Evolutionary conservation across 148 eudicot species (phyloP).

Genomic region (Nepenthes mirabilis): DNA sequence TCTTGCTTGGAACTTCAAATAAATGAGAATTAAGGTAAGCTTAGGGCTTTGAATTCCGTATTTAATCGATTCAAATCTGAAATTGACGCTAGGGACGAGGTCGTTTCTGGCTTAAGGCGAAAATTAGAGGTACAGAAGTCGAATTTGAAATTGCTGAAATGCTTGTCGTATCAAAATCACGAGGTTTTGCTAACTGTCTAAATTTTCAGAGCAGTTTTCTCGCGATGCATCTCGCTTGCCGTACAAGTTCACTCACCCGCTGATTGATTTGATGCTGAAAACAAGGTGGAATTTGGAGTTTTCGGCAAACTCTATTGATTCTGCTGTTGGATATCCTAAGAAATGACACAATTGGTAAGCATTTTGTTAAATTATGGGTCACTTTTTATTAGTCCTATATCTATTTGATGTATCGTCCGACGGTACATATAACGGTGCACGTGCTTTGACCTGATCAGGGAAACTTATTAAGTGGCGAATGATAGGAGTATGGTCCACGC

Average conservation of each 20-base stretch:
- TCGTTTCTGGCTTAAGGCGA: constrained; percentile 34
- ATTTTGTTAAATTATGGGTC: too few relatives aligned
- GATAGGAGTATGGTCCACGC: too few relatives aligned
- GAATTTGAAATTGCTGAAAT: constrained; percentile 30
- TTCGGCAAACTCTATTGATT: constrained; percentile 50
- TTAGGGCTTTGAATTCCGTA: constrained; percentile 64
- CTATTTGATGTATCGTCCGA: too few relatives aligned
- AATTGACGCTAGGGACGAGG: constrained; percentile 64
- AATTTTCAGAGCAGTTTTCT: constrained; percentile 60
- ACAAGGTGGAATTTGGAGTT: constrained; percentile 85
- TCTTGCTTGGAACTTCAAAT: constrained; percentile 80
- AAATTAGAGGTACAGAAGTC: constrained; percentile 25
- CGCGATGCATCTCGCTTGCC: constrained; percentile 38
- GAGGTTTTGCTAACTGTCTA: constrained; percentile 49
- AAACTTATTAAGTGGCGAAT: too few relatives aligned
- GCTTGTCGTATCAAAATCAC: constrained; percentile 11
- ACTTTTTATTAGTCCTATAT: too few relatives aligned
- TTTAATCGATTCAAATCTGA: constrained; percentile 65
- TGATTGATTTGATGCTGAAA: constrained; percentile 69
- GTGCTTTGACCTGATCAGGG: too few relatives aligned
- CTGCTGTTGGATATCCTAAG: constrained; percentile 40
- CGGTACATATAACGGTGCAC: too few relatives aligned
- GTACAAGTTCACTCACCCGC: constrained; percentile 50
- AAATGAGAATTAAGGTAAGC: constrained; percentile 93
- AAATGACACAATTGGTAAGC: constrained; percentile 59